Percentiles rank a stretch among this genome's conserved stretches.
phyloP scores from a whole-genome alignment of 2,329 filamentous ascomycete genomes.

The Cladosporium cucumerinum region DNA sequence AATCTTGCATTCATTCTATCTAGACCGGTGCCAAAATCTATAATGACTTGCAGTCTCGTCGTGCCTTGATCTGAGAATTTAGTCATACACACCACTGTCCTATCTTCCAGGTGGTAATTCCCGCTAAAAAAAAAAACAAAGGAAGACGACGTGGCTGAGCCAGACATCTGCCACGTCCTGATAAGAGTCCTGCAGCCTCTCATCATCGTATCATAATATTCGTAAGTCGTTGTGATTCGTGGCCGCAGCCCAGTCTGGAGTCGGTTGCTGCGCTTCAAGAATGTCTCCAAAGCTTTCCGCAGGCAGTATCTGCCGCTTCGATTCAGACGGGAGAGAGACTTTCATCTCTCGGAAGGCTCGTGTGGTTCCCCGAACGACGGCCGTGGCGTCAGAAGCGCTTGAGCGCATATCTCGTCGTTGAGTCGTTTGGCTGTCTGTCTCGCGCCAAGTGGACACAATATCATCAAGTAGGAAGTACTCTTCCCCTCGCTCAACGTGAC shows the following conservation, averaged over 20 bases:
- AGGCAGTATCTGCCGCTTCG: not conserved
- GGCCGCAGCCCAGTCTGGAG: not conserved
- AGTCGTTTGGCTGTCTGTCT: not conserved
- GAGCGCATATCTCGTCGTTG: not conserved
- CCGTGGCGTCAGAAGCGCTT: not conserved
- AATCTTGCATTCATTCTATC: not conserved
- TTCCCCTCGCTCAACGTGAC: not conserved
- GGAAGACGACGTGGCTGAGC: not conserved
- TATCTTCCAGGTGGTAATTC: not conserved
- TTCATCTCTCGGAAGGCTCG: not conserved
- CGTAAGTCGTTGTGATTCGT: not conserved
- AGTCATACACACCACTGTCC: not conserved
- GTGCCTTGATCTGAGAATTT: not conserved
- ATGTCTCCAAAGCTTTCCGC: not conserved
- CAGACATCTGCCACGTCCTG: not conserved
- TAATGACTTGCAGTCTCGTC: not conserved
- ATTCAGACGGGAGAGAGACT: not conserved
- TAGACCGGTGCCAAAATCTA: not conserved
- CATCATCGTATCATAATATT: not conserved
- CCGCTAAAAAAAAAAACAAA: too few relatives aligned
- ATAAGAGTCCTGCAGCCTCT: not conserved
- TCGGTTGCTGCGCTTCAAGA: not conserved
- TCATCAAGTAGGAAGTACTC: not conserved
- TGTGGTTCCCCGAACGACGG: too few relatives aligned
- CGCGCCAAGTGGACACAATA: not conserved